A percentile compares a stretch with the other conserved stretches of the same genome.
phyloP scores from a whole-genome alignment of 495 filamentous ascomycete species.

The Penicillium angulare region DNA sequence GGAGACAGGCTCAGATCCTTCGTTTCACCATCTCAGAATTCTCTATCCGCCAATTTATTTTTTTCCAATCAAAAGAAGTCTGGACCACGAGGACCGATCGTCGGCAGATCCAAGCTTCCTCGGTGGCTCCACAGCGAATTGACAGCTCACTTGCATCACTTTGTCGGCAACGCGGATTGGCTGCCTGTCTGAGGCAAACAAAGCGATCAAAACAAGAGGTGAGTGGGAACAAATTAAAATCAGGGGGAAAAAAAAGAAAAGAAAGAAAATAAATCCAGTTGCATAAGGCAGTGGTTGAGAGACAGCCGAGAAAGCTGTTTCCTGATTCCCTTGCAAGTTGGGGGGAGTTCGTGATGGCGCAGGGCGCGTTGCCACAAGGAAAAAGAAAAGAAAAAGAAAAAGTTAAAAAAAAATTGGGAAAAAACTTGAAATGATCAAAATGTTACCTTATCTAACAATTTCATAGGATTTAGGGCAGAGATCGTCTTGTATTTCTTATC shows the following conservation, averaged over 20 bases:
- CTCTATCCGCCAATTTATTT: not conserved
- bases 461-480: not conserved
- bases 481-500: not conserved
- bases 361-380: constrained; percentile 4
- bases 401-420: too few relatives aligned
- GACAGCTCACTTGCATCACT: constrained; percentile 37
- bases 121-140: constrained; percentile 27
- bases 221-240: constrained; percentile 2
- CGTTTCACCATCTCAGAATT: not conserved
- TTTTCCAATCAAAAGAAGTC: not conserved
- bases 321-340: not conserved
- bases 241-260: not conserved
- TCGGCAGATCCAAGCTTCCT: constrained; percentile 22
- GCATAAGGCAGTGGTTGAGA: too few relatives aligned
- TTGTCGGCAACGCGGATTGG: constrained; percentile 28
- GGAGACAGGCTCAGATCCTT: not conserved
- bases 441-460: constrained; percentile 1
- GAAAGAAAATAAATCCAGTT: not conserved
- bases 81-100: constrained; percentile 24
- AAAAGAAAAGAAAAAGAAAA: not conserved
- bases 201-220: constrained; percentile 12
- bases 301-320: too few relatives aligned
- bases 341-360: not conserved
- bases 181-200: constrained; percentile 35
- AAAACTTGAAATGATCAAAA: too few relatives aligned